Evolutionary conservation across 768 basidiomycete genomes (phyloP), one percentile per base, ranked within the genome.

Genomic region (Boletus bicolor): DNA sequence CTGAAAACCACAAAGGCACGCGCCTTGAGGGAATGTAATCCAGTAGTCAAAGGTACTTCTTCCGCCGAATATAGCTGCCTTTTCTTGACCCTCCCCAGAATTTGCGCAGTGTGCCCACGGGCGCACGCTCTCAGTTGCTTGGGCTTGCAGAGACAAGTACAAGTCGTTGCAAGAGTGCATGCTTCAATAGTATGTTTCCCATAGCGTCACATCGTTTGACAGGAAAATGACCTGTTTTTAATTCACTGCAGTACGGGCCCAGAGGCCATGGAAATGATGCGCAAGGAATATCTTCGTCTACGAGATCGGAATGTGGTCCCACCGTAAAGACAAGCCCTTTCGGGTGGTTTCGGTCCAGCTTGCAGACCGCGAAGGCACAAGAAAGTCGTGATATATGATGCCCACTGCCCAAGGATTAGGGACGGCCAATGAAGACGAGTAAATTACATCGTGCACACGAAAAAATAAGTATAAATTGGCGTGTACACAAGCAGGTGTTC

Each of bases 31-130:
- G 87, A 90, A 69, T 94, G 92, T 59, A 87, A 91, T 64, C 58
- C 75, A 1, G 58, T 91, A 7, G 88, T 93, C 5, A 87, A 84
- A 82, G 87, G 93, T 61, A 50, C 38, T 24, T 49, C 48, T 28
- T 21, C 17, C 17, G 12, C 24, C n/a, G 4, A 46, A 28, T 14
- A 15, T 37, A 32, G 4, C n/a, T 28, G 19, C 26, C 46, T 21
- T 39, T 47, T n/a, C 15, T 12, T 44, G 55, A 62, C 44, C 26
- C 28, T 21, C 14, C 34, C 32, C 67, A 95, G 93, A 82, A 50
- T 95, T 93, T 66, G 92, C 92, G 15, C 78, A 84, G n/a, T 95
- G 93, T 68, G 86, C 89, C 2, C 76, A 80, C 51, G 91, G 91
- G 8, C 82, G 93, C 8, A 89, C 87, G 4, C 72, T 95, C 49